A percentile compares a stretch with the other conserved stretches of the same genome.
These are phyloP conservation scores for Lentinula novae-zelandiae DNA, from an alignment of 1,284 basidiomycete species.

Conservation along the genomic window DNA sequence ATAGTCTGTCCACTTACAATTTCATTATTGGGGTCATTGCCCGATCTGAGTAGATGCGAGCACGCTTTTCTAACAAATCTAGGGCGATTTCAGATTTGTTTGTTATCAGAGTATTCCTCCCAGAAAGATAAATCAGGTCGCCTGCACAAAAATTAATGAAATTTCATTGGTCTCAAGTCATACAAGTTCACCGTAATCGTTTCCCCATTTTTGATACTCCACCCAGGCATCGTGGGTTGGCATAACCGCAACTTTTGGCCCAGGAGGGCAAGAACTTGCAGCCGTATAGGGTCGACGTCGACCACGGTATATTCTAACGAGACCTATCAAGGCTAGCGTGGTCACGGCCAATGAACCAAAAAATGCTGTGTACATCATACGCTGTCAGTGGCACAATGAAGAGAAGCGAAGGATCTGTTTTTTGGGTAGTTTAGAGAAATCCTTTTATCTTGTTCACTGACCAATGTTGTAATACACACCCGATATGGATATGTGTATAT, in stretches of 20 bases:
- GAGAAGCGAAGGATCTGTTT: too few relatives aligned
- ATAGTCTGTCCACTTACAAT: background rate
- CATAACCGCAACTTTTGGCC: background rate
- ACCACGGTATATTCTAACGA: background rate
- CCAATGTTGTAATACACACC: too few relatives aligned
- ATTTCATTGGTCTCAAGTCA: too few relatives aligned
- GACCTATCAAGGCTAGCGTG: too few relatives aligned
- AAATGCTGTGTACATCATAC: too few relatives aligned
- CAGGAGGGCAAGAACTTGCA: background rate
- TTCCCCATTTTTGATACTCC: background rate
- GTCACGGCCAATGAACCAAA: too few relatives aligned
- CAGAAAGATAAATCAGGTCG: background rate
- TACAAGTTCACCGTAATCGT: background rate
- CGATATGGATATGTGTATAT: too few relatives aligned
- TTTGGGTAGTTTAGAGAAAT: too few relatives aligned
- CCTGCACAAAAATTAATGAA: background rate
- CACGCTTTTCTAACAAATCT: constrained; percentile 44
- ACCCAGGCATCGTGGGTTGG: background rate
- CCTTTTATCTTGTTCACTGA: too few relatives aligned
- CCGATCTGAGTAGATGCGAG: constrained; percentile 44
- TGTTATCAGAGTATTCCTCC: constrained; percentile 29
- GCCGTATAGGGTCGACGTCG: background rate
- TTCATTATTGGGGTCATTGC: constrained; percentile 32
- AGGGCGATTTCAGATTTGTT: constrained; percentile 33
- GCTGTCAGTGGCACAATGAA: too few relatives aligned